Evolutionary conservation across 768 basidiomycete species (phyloP).

Genomic region (Coprinopsis marcescibilis): DNA sequence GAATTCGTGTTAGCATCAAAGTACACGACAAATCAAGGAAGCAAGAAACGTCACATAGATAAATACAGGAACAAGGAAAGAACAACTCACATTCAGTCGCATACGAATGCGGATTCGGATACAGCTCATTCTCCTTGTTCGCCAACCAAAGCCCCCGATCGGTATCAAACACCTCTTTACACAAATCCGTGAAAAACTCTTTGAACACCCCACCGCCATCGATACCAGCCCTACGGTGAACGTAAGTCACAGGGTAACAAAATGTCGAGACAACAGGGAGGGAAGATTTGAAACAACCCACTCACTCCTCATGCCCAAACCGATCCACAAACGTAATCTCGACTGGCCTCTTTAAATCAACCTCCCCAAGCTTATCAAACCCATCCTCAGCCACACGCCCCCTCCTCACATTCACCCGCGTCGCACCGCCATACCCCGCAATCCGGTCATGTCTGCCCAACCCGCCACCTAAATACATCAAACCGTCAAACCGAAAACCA

Average conservation of each 20-base stretch:
- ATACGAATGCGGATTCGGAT: constrained; percentile 90
- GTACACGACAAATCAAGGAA: background rate
- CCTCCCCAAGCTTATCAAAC: constrained; percentile 75
- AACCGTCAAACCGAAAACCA: background rate
- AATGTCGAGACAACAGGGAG: background rate
- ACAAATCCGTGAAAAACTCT: constrained; percentile 90
- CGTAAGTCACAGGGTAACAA: no score
- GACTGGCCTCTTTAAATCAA: constrained; percentile 75
- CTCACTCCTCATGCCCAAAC: constrained; percentile 80
- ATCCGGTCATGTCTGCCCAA: background rate
- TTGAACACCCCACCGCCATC: constrained; percentile 98
- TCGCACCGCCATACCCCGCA: constrained; percentile 19
- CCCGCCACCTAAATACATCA: background rate
- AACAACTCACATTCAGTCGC: constrained; percentile 70
- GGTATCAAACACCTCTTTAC: constrained; percentile 92
- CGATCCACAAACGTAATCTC: constrained; percentile 92
- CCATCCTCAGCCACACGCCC: constrained; percentile 84
- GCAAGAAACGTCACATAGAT: background rate
- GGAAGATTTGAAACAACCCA: constrained; percentile 12
- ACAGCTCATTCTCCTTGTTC: constrained; percentile 88
- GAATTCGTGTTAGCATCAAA: background rate
- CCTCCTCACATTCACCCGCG: constrained; percentile 57
- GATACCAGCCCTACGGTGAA: constrained; percentile 89
- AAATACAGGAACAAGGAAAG: background rate
- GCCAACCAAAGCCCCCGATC: constrained; percentile 92